Conservation (phyloP, 345 rosid species). For the Cardamine occulta region DNA sequence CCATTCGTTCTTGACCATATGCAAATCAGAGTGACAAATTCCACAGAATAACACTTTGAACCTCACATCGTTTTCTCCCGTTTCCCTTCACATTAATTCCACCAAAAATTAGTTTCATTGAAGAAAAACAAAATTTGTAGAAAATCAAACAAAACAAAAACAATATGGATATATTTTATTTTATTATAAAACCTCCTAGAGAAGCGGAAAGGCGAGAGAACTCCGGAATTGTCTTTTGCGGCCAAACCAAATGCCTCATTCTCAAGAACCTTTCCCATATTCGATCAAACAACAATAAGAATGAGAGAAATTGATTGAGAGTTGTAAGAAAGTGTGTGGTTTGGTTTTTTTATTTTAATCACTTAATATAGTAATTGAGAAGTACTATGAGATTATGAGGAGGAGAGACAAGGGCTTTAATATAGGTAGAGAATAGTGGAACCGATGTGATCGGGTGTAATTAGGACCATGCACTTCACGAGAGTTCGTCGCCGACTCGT, state of each 20-base stretch:
- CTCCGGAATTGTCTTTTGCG: constrained; percentile 52
- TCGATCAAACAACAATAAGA: constrained; percentile 15
- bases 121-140: background rate
- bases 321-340: background rate
- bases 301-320: constrained; percentile 8
- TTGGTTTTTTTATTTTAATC: background rate
- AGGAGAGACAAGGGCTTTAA: constrained; percentile 22
- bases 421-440: constrained; percentile 30
- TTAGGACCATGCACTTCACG: constrained; percentile 29
- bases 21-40: constrained; percentile 70
- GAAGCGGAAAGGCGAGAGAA: constrained; percentile 54
- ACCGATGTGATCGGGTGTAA: constrained; percentile 19
- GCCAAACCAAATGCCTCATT: constrained; percentile 58
- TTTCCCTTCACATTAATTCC: constrained; percentile 48
- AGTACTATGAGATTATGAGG: constrained; percentile 5
- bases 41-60: constrained; percentile 75
- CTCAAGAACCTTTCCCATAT: constrained; percentile 30
- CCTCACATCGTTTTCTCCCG: constrained; percentile 66
- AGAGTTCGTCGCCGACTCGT: constrained; percentile 19
- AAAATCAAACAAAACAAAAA: background rate
- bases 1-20: constrained; percentile 56
- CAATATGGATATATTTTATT: no score
- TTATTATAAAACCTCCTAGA: constrained; percentile 49
- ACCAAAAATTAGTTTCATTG: background rate
- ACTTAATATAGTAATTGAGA: background rate